Evolutionary conservation across 495 filamentous ascomycete genomes (phyloP), one percentile per base, ranked within the genome.

Genomic region (Penicillium pancosmium): DNA sequence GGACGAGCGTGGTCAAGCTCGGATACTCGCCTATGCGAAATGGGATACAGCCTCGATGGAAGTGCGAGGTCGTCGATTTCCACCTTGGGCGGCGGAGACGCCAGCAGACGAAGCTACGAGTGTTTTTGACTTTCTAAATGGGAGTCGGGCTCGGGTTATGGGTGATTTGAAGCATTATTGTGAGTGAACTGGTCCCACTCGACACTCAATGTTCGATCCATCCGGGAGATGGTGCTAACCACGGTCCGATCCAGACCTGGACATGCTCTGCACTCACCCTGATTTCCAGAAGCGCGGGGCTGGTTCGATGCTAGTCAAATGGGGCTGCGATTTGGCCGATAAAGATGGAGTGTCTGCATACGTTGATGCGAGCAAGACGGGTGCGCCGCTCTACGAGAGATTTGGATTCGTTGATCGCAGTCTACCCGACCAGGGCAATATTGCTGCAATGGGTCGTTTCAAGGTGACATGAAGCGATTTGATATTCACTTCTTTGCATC

Each of bases 241-340:
- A 2, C 11, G 21, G 15, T 16, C 4, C 40, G 6, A 21, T 18
- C n/a, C 16, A 77, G 73, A 73, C 48, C 77, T 86, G 35, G 75
- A 82, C 60, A 75, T 80, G 50, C 62, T 86, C 9, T 71, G 76
- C 12, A 80, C 78, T 18, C 75, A 80, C 50, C 82, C 80, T 4
- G 72, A 76, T 21, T 79, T 78, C 52, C 73, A 77, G 55, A 59
- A 73, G 15, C 67, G 74, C 25, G 82, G 83, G 3, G 83, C 83
- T 1, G 82, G 78, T 9, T 68, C 70, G 2, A 73, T 78, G 63
- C 74, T 85, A 1, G 68, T 82, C 4, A 36, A 66, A 16, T 86
- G 82, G 81, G 82, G 81, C 4, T 77, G 80, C 43, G 64, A 75
- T 16, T 57, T 69, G 36, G 78, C 79, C 1, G 75, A 79, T 60